Evolutionary conservation across 257 asterid genomes (phyloP), one percentile per base, ranked within the genome.

Genomic region (Rhazya stricta): DNA sequence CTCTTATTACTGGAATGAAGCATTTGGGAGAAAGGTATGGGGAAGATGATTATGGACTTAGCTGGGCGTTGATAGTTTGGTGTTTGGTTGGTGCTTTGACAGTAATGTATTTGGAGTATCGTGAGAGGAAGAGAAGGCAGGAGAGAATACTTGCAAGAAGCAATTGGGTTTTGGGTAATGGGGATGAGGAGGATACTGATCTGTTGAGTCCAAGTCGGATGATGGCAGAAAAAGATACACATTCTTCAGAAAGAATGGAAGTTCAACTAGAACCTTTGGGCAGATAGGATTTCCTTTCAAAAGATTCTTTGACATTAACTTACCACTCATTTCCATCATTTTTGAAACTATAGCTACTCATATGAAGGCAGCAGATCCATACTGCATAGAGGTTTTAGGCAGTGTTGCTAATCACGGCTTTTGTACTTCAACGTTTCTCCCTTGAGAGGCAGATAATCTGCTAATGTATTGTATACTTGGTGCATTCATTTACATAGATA

Each of bases 1-100:
- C 96, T 71, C 96, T 90, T 65, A 82, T 95, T 71, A 91, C 84
- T 71, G 98, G 99, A 84, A 83, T 95, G 98, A 87, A 86, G 76
- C 99, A 91, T 83, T 83, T 92, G 85, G 97, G 97, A 67, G 98
- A 91, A 76, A 84, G 90, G 77, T 95, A 95, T 69, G 91, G 87
- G 12, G 89, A 87, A 84, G 92, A 95, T 18, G 89, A 86, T 32
- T 85, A 78, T n/a, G 91, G 97, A 41, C 88, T 95, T 21, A 88
- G 80, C 57, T 92, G 95, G 96, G 99, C 98, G 65, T 80, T 95
- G 76, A 82, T 95, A 79, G 72, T 85, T 67, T 95, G 99, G 99
- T 85, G 93, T 81, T 81, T 92, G 81, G 54, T 87, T 56, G 91
- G 91, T 60, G 92, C 86, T 72, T 74, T 88, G 73, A 78, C 79